Evolutionary conservation across 176 grass and related monocot genomes (phyloP), one percentile per base, ranked within the genome.

Genomic region (Oryza officinalis): DNA sequence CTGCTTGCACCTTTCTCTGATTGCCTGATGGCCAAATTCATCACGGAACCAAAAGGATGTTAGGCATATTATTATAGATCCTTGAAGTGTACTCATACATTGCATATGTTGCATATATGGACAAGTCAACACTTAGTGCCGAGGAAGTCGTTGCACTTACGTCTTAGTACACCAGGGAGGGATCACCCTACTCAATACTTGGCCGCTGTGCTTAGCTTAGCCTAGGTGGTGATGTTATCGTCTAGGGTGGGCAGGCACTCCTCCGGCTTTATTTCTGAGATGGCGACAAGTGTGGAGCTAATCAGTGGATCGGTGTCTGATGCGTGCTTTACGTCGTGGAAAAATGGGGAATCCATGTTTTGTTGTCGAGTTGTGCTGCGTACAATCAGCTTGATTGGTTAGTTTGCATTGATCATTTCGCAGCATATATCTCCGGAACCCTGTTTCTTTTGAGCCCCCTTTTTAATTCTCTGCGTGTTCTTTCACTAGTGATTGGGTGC

Each of bases 221-320:
- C 75, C 63, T 84, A 33, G 3, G 37, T 28, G 47, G 83, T 86
- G 86, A 87, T 80, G 72, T 90, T 80, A 80, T 70, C 74, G 43
- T 44, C 75, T 76, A 80, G 75, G 77, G 84, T 87, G 46, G 84
- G 84, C 84, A 80, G 70, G 69, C 63, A 25, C 28, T 37, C 68
- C 18, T 20, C n/a, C n/a, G 57, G 74, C 75, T 59, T 71, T 78
- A 78, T 73, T 82, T 84, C 18, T 32, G 6, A 22, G 80, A 87
- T 30, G 85, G 65, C 75, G 89, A 90, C 85, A 87, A 80, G 30
- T 33, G 63, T 33, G 69, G 80, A 70, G 84, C 63, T 80, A 90
- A 90, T 87, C 89, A 90, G 80, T 87, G 82, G 70, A 69, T 75
- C 40, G 8, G 27, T 84, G 75, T 87, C 89, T 69, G 69, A 63